These are phyloP conservation scores for Gentiana straminea DNA, from an alignment of 257 asterid species.

Conservation along the genomic window DNA sequence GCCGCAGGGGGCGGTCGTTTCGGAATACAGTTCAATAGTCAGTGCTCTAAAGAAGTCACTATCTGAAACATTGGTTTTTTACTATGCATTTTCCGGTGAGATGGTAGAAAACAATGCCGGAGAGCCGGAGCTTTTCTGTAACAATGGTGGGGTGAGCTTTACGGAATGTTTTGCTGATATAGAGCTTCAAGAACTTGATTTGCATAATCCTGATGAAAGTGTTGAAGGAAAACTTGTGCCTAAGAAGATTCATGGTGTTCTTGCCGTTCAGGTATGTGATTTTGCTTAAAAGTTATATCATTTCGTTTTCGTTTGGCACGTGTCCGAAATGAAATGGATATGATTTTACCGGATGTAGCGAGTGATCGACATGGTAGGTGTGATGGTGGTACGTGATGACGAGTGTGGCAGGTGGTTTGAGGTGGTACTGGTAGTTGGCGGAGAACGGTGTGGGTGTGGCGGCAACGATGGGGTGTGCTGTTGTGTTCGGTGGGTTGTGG, in stretches of 20 bases:
- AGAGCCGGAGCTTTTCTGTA: conserved; percentile 57
- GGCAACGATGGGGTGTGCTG: no score
- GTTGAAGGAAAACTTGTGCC: conserved; percentile 57
- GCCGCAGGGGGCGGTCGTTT: neutral
- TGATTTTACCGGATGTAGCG: no score
- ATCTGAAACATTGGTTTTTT: conserved; percentile 36
- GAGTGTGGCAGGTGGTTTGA: no score
- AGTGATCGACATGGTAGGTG: no score
- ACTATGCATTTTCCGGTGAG: conserved; percentile 40
- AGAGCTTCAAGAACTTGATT: conserved; percentile 32
- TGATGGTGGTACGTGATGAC: no score
- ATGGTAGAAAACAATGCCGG: conserved; percentile 34
- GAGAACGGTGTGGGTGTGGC: no score
- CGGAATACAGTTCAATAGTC: neutral
- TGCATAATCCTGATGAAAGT: conserved; percentile 43
- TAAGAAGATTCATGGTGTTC: conserved; percentile 32
- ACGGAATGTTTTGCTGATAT: conserved; percentile 40
- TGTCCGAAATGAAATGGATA: no score
- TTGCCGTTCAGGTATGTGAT: conserved; percentile 45
- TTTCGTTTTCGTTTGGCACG: no score
- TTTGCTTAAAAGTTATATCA: no score
- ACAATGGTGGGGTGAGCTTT: conserved; percentile 59
- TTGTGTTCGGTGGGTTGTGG: no score
- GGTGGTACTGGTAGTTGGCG: no score
- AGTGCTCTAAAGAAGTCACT: conserved; percentile 36